Evolutionary conservation across 768 basidiomycete genomes (phyloP), one percentile per base, ranked within the genome.

Genomic region (Tephrocybe rancida): DNA sequence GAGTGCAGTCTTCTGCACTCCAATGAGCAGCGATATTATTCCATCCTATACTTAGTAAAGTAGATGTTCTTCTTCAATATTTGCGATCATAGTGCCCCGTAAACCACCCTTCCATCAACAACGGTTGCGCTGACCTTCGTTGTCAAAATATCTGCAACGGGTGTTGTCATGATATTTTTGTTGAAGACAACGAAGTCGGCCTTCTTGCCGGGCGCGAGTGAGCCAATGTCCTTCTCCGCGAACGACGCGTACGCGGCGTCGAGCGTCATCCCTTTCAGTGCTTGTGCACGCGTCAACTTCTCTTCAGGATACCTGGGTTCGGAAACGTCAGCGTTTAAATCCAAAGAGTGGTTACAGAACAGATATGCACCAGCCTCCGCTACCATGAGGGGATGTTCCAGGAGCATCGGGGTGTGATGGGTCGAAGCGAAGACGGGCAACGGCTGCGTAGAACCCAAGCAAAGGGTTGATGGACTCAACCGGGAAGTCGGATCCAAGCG

Each of bases 401-500:
- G 82, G 75, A 2, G 77, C 73, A 21, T 81, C 79, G 11, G 42
- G 53, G 32, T 54, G 29, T 43, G 26, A 48, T 26, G 53, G 39
- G 24, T 59, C 48, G 11, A 35, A 25, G 29, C 35, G 35, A 5
- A 92, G 74, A 13, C 95, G 81, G 1, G 92, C 79, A 2, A 94
- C 80, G 0, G 93, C 92, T 5, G 96, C 94, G 60, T 95, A 93
- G 70, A 97, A 95, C 0, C 92, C 92, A 3, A 89, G 73, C 29
- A 98, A 72, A 0, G 96, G 95, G 63, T 96, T 92, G 48, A 96
- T 87, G 9, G 84, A 81, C 68, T 98, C 95, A 3, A 98, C 86
- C 0, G 96, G 96, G 69, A 98, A 97, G 67, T 98, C 95, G 2
- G 93, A 92, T 2, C 96, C 95, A 1, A 98, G 77, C 0, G 93